Base-by-base conservation (phyloP, 805 yeast genomes). In the Ogataea zsoltii region DNA sequence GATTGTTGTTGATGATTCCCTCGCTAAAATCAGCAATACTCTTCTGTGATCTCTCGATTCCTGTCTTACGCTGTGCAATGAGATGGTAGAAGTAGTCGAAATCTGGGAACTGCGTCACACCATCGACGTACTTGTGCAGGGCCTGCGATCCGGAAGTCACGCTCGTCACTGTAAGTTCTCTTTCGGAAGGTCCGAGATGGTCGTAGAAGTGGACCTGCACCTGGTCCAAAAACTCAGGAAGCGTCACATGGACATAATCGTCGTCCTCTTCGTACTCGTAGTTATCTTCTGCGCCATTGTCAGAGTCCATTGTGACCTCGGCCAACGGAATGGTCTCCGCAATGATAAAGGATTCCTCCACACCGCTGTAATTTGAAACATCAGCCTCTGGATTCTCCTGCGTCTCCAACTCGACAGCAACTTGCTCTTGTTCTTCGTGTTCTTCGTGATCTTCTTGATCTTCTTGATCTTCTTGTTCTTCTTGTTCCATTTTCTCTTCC, bases 181-280 rank as follows among this genome's bases (percentile, higher is more conserved):
- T 48, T 21, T 62, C 67, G 2, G 63, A 56, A 3, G 66, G 66
- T 0, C 63, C 65, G 19, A 63, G 56, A 25, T 51, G 49, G 38
- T 62, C 67, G 48, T 55, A 61, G 42, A 65, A 65, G 19, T 58
- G 61, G 14, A 63, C 66, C 31, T 58, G 58, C 2, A 62, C 64
- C 31, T 62, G 61, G 9, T 51, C 49, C 26, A 65, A 46, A 38
- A 65, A 65, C 4, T 53, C 49, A 7, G 57, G 54, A 7, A 63
- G 47, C 6, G 67, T 45, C 2, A 62, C 55, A 31, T 62, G 62
- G 3, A 56, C 48, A 36, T 63, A 61, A 23, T 55, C 56, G 30
- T 62, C 62, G 31, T 61, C 65, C 14, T 51, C 55, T 2, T 53
- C 50, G n/a, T 57, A 54, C 5, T 54, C 58, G 29, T 48, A 48